A percentile compares a stretch with the other conserved stretches of the same genome.
Conservation (phyloP, 305 asterid species). For the Rubia balearica region DNA sequence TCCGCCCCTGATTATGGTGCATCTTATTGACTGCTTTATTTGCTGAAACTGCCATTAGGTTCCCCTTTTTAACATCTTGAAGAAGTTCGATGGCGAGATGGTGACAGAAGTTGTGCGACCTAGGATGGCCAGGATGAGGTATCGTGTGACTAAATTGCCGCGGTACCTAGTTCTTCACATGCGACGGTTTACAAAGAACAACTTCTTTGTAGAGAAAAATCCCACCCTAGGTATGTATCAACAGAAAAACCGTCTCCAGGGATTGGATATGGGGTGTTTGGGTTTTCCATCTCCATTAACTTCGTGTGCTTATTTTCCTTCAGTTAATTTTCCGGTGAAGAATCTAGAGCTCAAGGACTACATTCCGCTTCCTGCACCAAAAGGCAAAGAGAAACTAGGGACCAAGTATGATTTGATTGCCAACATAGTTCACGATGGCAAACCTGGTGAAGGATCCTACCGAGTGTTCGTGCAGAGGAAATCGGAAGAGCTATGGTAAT, state of each 20-base stretch:
- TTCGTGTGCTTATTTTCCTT: conserved; percentile 6
- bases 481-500: conserved; percentile 87
- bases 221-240: conserved; percentile 75
- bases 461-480: conserved; percentile 92
- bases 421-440: conserved; percentile 89
- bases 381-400: conserved; percentile 49
- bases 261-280: background rate
- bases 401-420: conserved; percentile 84
- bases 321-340: conserved; percentile 96
- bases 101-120: conserved; percentile 94
- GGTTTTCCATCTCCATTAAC: background rate
- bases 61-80: conserved; percentile 92
- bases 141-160: conserved; percentile 82
- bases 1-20: too few species aligned
- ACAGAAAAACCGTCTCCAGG: background rate
- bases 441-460: conserved; percentile 96
- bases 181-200: conserved; percentile 91
- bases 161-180: conserved; percentile 73
- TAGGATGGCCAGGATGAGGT: conserved; percentile 82
- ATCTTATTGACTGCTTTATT: background rate
- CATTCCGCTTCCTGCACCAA: conserved; percentile 76
- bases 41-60: conserved; percentile 42
- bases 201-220: conserved; percentile 93
- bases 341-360: conserved; percentile 90
- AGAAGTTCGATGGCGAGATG: conserved; percentile 89